phyloP scores from a whole-genome alignment of 2,329 filamentous ascomycete genomes.

The Xylaria sp. region DNA sequence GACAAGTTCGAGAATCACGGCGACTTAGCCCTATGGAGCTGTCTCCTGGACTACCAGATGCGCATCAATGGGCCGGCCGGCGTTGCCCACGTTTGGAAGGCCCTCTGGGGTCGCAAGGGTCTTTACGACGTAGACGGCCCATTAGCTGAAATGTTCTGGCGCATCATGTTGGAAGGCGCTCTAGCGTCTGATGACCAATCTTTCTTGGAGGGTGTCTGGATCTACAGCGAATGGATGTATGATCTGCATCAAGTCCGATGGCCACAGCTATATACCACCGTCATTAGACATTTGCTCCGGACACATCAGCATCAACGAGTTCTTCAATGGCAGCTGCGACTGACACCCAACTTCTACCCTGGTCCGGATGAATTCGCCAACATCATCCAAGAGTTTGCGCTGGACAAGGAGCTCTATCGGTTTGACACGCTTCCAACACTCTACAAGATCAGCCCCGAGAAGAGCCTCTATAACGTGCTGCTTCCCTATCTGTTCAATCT shows the following conservation, averaged over 20 bases:
- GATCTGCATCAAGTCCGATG: constrained; percentile 48
- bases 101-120: constrained; percentile 42
- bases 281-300: constrained; percentile 51
- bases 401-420: constrained; percentile 44
- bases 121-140: constrained; percentile 36
- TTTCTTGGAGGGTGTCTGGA: constrained; percentile 44
- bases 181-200: constrained; percentile 38
- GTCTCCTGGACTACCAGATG: constrained; percentile 41
- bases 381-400: constrained; percentile 49
- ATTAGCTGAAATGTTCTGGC: constrained; percentile 39
- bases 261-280: constrained; percentile 57
- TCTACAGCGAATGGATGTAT: constrained; percentile 52
- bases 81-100: constrained; percentile 39
- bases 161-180: constrained; percentile 43
- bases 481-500: constrained; percentile 57
- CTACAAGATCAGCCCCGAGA: constrained; percentile 52
- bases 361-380: constrained; percentile 48
- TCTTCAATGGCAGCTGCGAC: constrained; percentile 54
- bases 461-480: constrained; percentile 55
- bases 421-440: constrained; percentile 51
- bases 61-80: constrained; percentile 39
- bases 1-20: constrained; percentile 36
- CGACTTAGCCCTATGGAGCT: constrained; percentile 41
- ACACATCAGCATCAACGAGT: constrained; percentile 46
- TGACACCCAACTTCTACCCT: constrained; percentile 52